Percentiles rank a stretch among this genome's conserved stretches.
Conservation (phyloP, 2,329 filamentous ascomycete genomes). For the Penicillium decumbens region DNA sequence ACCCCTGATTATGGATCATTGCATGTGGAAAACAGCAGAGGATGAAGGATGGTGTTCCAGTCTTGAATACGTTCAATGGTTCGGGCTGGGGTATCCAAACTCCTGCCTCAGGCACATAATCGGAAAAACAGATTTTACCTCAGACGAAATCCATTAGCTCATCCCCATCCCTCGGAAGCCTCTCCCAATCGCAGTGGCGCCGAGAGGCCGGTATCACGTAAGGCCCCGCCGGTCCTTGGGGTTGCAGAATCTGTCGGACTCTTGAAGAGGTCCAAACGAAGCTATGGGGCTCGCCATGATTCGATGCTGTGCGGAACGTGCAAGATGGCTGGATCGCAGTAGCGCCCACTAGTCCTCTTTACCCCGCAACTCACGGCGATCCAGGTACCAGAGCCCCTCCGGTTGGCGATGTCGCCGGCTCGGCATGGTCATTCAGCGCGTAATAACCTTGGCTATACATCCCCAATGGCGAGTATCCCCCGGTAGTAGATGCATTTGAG, state of each 20-base stretch:
- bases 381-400: conserved; percentile 23
- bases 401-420: conserved; percentile 18
- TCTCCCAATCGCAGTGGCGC: conserved; percentile 23
- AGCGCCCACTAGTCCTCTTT: neutral
- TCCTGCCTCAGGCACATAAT: neutral
- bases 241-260: neutral
- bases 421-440: conserved; percentile 7
- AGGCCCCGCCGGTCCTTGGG: conserved; percentile 9
- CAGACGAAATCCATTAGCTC: conserved; percentile 15
- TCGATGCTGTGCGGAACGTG: conserved; percentile 6
- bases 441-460: conserved; percentile 12
- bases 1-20: neutral
- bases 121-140: conserved; percentile 14
- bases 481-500: conserved; percentile 16
- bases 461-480: conserved; percentile 20
- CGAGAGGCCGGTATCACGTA: conserved; percentile 22
- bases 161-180: conserved; percentile 12
- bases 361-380: conserved; percentile 23
- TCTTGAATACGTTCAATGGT: neutral
- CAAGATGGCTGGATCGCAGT: conserved; percentile 11
- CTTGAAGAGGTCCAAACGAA: neutral
- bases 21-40: neutral
- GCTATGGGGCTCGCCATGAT: conserved; percentile 2
- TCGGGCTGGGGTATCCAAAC: conserved; percentile 1
- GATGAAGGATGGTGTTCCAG: neutral